A percentile compares a stretch with the other conserved stretches of the same genome.
These are phyloP conservation scores for Neoboletus brunneissimus DNA, from an alignment of 768 basidiomycete genomes.

Conservation along the genomic window DNA sequence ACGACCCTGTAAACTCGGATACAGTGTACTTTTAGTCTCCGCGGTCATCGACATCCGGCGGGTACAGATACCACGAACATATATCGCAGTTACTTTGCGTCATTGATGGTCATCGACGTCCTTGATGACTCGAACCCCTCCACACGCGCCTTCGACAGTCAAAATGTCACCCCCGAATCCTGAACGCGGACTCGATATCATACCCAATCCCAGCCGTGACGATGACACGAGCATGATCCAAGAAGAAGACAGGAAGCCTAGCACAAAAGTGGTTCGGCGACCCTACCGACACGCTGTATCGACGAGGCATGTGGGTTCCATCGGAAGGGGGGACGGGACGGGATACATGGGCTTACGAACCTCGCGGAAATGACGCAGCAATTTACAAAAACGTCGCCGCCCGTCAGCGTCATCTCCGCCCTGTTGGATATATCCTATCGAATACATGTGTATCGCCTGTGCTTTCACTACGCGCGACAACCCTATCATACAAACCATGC, in stretches of 20 bases:
- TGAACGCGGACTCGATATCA: conserved; percentile 4
- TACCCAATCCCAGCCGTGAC: not conserved
- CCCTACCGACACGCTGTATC: conserved; percentile 25
- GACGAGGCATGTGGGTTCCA: conserved; percentile 20
- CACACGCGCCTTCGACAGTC: not conserved
- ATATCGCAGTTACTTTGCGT: not conserved
- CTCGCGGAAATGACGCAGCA: conserved; percentile 10
- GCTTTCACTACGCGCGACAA: not conserved
- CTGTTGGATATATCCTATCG: not conserved
- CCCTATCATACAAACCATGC: not conserved
- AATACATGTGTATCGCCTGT: not conserved
- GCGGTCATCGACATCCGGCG: not conserved
- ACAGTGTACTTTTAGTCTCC: not conserved
- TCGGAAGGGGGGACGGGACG: not conserved
- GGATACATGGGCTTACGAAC: not conserved
- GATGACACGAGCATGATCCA: not conserved
- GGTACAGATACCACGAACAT: not conserved
- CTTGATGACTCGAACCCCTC: not conserved
- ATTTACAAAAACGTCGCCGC: not conserved
- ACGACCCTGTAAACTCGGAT: not conserved
- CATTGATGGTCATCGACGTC: not conserved
- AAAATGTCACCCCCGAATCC: conserved; percentile 6
- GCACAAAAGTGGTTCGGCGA: conserved; percentile 5
- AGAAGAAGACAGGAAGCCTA: not conserved
- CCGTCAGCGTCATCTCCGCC: not conserved